Evolutionary conservation across 2,329 filamentous ascomycete species (phyloP).

Genomic region (Ascosphaera apis): DNA sequence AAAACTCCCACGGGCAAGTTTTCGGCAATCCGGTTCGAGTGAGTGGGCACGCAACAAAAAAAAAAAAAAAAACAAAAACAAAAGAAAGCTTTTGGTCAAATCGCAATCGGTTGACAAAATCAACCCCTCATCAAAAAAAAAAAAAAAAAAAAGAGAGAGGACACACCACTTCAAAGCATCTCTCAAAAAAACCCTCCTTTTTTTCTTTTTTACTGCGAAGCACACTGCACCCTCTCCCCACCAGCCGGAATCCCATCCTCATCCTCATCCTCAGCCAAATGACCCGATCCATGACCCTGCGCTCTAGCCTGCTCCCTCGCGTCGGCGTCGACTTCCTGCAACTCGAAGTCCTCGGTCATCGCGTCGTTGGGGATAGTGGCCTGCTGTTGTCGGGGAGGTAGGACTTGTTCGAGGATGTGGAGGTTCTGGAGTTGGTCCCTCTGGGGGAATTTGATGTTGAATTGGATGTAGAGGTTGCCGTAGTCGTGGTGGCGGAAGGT

Average conservation of each 20-base stretch:
- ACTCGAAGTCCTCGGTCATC: conserved; percentile 73
- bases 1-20: no score
- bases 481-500: conserved; percentile 84
- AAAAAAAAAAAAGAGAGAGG: no score
- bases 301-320: conserved; percentile 41
- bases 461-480: conserved; percentile 93
- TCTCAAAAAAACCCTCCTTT: no score
- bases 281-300: conserved; percentile 35
- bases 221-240: conserved; percentile 28
- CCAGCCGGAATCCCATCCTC: conserved; percentile 25
- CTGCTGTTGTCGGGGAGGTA: conserved; percentile 49
- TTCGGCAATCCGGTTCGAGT: no score
- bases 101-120: no score
- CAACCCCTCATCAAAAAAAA: no score
- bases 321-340: conserved; percentile 61
- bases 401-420: conserved; percentile 55
- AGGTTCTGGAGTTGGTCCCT: conserved; percentile 47
- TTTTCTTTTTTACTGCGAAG: conserved; percentile 26
- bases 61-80: no score
- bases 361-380: conserved; percentile 51
- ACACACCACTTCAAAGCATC: no score
- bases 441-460: conserved; percentile 90
- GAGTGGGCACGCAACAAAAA: no score
- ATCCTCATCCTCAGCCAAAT: conserved; percentile 55
- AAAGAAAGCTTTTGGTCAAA: no score